phyloP scores from a whole-genome alignment of 805 yeast genomes.

The Babjeviella inositovora region DNA sequence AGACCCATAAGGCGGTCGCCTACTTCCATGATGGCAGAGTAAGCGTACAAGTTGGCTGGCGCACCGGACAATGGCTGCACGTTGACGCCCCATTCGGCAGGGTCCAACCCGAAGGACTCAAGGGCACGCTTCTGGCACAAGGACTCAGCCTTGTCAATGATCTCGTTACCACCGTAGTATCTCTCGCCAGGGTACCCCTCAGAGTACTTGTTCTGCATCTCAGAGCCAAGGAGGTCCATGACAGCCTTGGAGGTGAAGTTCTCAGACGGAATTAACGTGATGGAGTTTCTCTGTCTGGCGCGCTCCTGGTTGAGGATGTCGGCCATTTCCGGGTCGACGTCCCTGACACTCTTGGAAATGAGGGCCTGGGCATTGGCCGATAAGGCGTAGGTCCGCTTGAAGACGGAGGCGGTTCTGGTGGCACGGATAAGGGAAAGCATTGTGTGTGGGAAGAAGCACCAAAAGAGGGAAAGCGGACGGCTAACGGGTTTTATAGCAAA shows the following conservation, averaged over 20 bases:
- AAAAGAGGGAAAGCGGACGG: conserved; percentile 2
- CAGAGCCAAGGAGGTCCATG: conserved; percentile 87
- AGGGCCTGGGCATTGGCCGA: conserved; percentile 30
- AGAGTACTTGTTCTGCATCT: conserved; percentile 94
- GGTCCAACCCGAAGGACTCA: conserved; percentile 59
- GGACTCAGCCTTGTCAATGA: conserved; percentile 80
- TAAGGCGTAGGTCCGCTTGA: conserved; percentile 20
- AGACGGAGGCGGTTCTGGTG: neutral
- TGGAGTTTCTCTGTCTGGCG: conserved; percentile 78
- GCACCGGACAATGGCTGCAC: conserved; percentile 94
- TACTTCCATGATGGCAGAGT: conserved; percentile 75
- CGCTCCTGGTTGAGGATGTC: conserved; percentile 64
- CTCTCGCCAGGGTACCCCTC: conserved; percentile 98
- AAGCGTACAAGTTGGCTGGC: conserved; percentile 89
- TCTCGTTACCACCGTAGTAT: conserved; percentile 96
- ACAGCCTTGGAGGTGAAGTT: conserved; percentile 93
- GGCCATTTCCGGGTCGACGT: conserved; percentile 75
- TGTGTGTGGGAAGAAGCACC: conserved; percentile 1
- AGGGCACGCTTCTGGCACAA: conserved; percentile 88
- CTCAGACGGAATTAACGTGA: conserved; percentile 88
- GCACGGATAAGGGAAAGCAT: too few species aligned
- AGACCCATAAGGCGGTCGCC: conserved; percentile 95
- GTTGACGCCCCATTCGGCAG: conserved; percentile 91
- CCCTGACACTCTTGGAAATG: conserved; percentile 46
- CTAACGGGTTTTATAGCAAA: conserved; percentile 1